A percentile compares a stretch with the other conserved stretches of the same genome.
Conservation (phyloP, 1,139 yeast species). For the Candida buenavistaensis region DNA sequence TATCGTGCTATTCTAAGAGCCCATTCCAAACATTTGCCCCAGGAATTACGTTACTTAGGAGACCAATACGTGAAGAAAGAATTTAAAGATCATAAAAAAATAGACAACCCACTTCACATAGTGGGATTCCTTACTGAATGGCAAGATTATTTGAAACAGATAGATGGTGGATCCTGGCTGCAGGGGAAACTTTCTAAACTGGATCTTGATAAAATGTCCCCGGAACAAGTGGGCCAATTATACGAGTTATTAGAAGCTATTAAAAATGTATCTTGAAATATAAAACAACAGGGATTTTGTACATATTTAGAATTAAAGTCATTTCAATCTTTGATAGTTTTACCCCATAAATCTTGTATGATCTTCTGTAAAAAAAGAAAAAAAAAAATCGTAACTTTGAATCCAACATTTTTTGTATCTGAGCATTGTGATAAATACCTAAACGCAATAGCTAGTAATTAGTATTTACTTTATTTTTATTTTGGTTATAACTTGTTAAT, state of each 20-base stretch:
- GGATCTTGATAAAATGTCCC: slow-evolving; percentile 79
- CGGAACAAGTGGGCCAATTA: slow-evolving; percentile 85
- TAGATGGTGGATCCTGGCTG: slow-evolving; percentile 79
- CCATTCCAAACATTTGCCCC: slow-evolving; percentile 63
- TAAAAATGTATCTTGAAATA: no score
- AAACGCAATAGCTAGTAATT: no score
- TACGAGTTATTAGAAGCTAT: slow-evolving; percentile 51
- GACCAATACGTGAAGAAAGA: slow-evolving; percentile 89
- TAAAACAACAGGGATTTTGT: no score
- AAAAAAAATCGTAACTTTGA: no score
- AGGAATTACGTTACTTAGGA: slow-evolving; percentile 73
- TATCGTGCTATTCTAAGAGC: slow-evolving; percentile 80
- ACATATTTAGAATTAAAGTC: no score
- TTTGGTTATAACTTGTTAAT: no score
- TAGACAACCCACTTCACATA: slow-evolving; percentile 89
- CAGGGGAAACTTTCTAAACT: slow-evolving; percentile 63
- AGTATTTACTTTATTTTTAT: no score
- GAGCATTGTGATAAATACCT: no score
- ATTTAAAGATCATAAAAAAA: slow-evolving; percentile 78
- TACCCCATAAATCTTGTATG: no score
- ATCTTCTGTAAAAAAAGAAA: no score
- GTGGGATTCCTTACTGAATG: slow-evolving; percentile 92
- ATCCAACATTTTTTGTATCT: no score
- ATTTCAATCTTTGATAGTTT: no score
- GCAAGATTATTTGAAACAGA: slow-evolving; percentile 82